Percentiles rank a stretch among this genome's conserved stretches.
Conservation (phyloP, 2,329 filamentous ascomycete genomes). For the Stachybotrys elegans region DNA sequence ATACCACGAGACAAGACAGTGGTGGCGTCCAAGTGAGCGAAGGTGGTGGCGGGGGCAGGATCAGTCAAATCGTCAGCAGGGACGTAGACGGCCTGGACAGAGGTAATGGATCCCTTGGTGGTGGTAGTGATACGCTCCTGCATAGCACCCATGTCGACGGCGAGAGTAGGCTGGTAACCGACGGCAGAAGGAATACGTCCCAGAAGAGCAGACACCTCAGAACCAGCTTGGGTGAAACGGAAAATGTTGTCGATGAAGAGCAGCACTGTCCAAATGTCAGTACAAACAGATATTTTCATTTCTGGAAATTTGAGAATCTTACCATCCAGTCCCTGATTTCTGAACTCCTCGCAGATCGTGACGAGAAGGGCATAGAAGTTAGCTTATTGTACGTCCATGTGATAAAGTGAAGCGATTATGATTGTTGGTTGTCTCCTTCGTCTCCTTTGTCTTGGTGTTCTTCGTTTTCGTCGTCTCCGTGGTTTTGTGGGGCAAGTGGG, state of each 20-base stretch:
- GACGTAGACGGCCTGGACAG: conserved; percentile 99
- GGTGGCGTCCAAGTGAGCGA: conserved; percentile 99
- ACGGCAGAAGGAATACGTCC: conserved; percentile 99
- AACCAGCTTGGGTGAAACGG: conserved; percentile 99
- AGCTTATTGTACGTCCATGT: no score
- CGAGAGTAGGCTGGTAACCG: conserved; percentile 99
- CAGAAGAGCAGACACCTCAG: conserved; percentile 97
- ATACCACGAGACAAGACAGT: conserved; percentile 99
- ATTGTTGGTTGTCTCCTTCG: no score
- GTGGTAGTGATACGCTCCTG: conserved; percentile 99
- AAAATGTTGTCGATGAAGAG: conserved; percentile 99
- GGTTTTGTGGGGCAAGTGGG: no score
- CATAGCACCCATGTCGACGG: conserved; percentile 98
- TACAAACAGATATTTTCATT: no score
- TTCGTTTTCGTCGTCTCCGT: no score
- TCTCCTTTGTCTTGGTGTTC: no score
- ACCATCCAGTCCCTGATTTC: conserved; percentile 79
- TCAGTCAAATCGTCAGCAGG: conserved; percentile 99
- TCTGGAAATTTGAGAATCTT: no score
- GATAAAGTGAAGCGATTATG: no score
- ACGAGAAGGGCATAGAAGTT: no score
- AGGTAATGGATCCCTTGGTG: conserved; percentile 99
- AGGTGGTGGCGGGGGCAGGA: conserved; percentile 97
- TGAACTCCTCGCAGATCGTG: conserved; percentile 83
- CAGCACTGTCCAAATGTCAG: no score